Conservation (phyloP, 2,329 filamentous ascomycete genomes). For the Aspergillus spinulosporus region DNA sequence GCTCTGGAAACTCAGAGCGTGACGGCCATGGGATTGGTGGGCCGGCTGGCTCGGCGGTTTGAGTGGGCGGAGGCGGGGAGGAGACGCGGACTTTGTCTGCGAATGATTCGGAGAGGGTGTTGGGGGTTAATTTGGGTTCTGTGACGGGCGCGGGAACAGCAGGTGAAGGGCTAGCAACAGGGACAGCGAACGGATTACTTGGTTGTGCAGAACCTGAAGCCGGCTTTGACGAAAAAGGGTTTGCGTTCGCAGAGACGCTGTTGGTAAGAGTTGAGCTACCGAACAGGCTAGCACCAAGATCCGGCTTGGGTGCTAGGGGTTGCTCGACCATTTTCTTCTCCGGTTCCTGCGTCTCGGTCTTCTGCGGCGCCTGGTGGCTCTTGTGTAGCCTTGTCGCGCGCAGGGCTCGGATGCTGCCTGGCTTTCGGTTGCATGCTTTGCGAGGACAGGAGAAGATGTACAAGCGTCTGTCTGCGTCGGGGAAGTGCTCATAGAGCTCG, state of each 20-base stretch:
- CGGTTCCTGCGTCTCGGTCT: conserved; percentile 25
- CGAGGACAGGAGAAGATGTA: conserved; percentile 82
- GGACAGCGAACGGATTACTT: conserved; percentile 60
- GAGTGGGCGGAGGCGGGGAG: conserved; percentile 33
- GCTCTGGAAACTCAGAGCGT: conserved; percentile 60
- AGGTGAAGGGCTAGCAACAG: conserved; percentile 41
- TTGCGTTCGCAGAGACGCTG: conserved; percentile 43
- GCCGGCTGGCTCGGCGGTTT: conserved; percentile 37
- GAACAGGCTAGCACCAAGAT: conserved; percentile 63
- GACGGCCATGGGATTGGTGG: conserved; percentile 75
- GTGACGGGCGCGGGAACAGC: conserved; percentile 14
- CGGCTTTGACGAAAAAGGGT: conserved; percentile 55
- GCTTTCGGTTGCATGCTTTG: conserved; percentile 76
- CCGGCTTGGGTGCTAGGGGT: conserved; percentile 29
- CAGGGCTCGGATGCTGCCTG: conserved; percentile 76
- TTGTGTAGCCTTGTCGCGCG: conserved; percentile 62
- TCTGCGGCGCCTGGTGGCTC: conserved; percentile 32
- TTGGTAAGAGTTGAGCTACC: conserved; percentile 48
- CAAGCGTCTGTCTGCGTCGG: conserved; percentile 80
- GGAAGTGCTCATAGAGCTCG: conserved; percentile 82
- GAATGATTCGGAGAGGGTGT: conserved; percentile 73
- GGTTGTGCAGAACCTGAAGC: conserved; percentile 34
- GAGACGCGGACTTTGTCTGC: conserved; percentile 66
- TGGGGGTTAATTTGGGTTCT: conserved; percentile 28
- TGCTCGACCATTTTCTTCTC: conserved; percentile 20